These are phyloP conservation scores for Neltuma alba DNA, from an alignment of 306 rosid species.

Conservation along the genomic window DNA sequence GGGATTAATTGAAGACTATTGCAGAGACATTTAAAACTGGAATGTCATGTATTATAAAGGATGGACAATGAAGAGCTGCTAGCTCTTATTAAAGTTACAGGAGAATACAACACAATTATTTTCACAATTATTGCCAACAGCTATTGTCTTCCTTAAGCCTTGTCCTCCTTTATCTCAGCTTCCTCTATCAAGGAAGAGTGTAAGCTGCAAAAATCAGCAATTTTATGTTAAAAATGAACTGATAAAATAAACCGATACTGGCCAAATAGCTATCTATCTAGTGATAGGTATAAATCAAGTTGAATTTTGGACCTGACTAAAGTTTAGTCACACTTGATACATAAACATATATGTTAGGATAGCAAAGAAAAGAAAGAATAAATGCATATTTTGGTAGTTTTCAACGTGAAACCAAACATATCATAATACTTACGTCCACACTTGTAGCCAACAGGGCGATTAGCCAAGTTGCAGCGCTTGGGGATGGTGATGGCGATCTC, in stretches of 20 bases:
- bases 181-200: conserved; percentile 50
- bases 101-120: conserved; percentile 26
- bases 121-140: conserved; percentile 34
- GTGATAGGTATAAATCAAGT: not conserved
- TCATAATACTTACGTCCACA: conserved; percentile 59
- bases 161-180: conserved; percentile 26
- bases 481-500: conserved; percentile 62
- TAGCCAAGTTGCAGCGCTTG: conserved; percentile 62
- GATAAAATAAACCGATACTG: not conserved
- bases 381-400: not conserved
- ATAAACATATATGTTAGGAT: not conserved
- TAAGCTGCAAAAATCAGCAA: conserved; percentile 54
- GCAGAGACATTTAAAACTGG: conserved; percentile 10
- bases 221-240: not conserved
- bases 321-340: not conserved
- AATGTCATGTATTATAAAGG: conserved; percentile 6
- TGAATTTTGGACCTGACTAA: not conserved
- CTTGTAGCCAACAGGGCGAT: conserved; percentile 69
- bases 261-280: not conserved
- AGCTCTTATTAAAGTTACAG: conserved; percentile 42
- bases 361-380: not conserved
- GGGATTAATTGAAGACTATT: not conserved
- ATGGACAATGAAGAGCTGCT: conserved; percentile 41
- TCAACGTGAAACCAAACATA: no score
- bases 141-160: conserved; percentile 6